Percentiles rank a stretch among this genome's conserved stretches.
These are phyloP conservation scores for Aristolochia contorta DNA, from an alignment of 164 flowering plant species.

Conservation along the genomic window DNA sequence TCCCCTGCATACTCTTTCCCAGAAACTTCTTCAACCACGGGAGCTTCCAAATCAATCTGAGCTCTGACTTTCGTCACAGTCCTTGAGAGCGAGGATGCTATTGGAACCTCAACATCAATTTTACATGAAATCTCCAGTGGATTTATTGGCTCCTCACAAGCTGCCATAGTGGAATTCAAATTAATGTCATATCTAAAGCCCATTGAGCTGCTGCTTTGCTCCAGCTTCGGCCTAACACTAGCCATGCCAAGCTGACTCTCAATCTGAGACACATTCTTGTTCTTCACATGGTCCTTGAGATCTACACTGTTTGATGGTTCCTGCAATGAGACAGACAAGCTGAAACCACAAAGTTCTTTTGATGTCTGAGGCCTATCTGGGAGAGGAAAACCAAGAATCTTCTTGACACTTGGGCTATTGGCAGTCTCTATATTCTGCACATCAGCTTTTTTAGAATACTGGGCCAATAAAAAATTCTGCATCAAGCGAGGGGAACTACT, in stretches of 20 bases:
- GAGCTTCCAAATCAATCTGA: slow-evolving; percentile 65
- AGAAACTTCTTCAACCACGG: slow-evolving; percentile 17
- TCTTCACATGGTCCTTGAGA: slow-evolving; percentile 17
- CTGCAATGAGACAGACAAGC: slow-evolving; percentile 7
- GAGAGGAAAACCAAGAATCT: slow-evolving; percentile 59
- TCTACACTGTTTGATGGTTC: slow-evolving; percentile 3
- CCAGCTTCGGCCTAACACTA: slow-evolving; percentile 16
- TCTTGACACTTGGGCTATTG: slow-evolving; percentile 20
- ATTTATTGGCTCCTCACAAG: slow-evolving; percentile 2
- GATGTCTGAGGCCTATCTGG: slow-evolving; percentile 24
- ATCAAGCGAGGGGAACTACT: no score
- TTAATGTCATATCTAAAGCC: slow-evolving; percentile 36
- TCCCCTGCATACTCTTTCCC: slow-evolving; percentile 12
- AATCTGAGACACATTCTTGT: slow-evolving; percentile 21
- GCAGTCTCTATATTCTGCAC: slow-evolving; percentile 14
- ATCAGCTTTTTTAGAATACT: slow-evolving; percentile 5
- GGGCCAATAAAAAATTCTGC: no score
- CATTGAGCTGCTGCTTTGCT: slow-evolving; percentile 7
- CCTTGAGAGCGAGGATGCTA: slow-evolving; percentile 17
- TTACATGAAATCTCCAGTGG: neutral
- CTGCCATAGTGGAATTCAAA: slow-evolving; percentile 35
- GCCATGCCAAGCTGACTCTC: slow-evolving; percentile 14
- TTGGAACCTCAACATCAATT: slow-evolving; percentile 40
- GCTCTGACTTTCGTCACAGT: slow-evolving; percentile 16
- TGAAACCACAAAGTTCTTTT: slow-evolving; percentile 20